Percentiles rank a stretch among this genome's conserved stretches.
Evolutionary conservation across 345 rosid genomes (phyloP).

Genomic region (Sisymbrium irio): DNA sequence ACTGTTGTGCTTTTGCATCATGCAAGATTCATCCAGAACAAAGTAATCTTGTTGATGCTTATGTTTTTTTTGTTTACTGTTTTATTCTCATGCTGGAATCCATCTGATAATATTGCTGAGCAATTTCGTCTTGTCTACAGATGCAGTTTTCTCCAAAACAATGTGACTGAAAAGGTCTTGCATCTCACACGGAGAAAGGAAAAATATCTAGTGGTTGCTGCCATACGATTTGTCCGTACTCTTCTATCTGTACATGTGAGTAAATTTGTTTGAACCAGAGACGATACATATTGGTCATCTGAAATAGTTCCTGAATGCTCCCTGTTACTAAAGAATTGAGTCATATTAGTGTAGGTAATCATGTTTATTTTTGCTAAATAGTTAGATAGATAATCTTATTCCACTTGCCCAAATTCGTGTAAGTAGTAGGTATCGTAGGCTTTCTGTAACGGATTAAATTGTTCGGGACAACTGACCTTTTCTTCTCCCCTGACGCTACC

Average conservation of each 20-base stretch:
- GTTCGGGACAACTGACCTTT: neutral
- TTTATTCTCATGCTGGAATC: conserved; percentile 13
- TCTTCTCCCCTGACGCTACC: neutral
- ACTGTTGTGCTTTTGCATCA: conserved; percentile 85
- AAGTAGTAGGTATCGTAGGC: conserved; percentile 4
- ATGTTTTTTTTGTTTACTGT: neutral
- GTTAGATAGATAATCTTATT: neutral
- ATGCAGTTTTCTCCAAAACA: conserved; percentile 83
- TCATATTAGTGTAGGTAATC: conserved; percentile 5
- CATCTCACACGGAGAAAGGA: conserved; percentile 80
- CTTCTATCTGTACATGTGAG: conserved; percentile 83
- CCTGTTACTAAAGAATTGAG: neutral
- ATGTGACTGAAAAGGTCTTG: conserved; percentile 78
- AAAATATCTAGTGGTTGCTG: conserved; percentile 90
- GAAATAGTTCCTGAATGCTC: conserved; percentile 7
- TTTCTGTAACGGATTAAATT: neutral
- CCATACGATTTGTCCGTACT: conserved; percentile 90
- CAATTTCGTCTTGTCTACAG: conserved; percentile 47
- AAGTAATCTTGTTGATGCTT: conserved; percentile 52
- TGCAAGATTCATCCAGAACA: conserved; percentile 91
- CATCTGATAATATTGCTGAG: conserved; percentile 5
- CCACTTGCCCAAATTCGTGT: neutral
- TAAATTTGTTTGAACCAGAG: conserved; percentile 21
- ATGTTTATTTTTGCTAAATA: neutral
- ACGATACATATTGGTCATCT: neutral